Evolutionary conservation across 495 filamentous ascomycete genomes (phyloP), one percentile per base, ranked within the genome.

Genomic region (Thermothielavioides terrestris): DNA sequence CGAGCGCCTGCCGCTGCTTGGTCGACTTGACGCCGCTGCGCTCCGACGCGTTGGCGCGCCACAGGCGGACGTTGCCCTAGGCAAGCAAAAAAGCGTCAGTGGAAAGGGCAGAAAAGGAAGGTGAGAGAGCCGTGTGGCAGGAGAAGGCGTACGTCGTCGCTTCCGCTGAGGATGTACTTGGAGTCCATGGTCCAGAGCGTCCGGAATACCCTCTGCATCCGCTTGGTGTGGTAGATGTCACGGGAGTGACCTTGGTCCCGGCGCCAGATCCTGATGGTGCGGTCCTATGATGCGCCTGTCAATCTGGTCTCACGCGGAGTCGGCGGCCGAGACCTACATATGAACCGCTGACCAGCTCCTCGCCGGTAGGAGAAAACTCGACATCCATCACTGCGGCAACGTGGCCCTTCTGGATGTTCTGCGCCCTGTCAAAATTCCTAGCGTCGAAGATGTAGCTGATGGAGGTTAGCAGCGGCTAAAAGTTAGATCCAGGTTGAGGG

Each of bases 361-460:
- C 84, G 45, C 94, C 94, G 0, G 91, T 96, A 1, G 94, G 94
- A 42, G 81, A 87, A 69, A 90, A 99, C 54, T 95, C 88, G 32
- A 99, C 84, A 62, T 94, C 88, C 89, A 97, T 96, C 0, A 95
- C 90, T 5, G 94, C 92, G 4, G 88, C 85, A 12, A 97, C 94
- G 58, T 97, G 94, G 57, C 91, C 92, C 69, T 92, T 94, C 14
- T 92, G 77, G n/a, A 96, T 82, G 61, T 97, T 97, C 39, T 63
- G 60, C 18, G 64, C 64, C 41, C 54, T 90, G 84, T 45, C 77
- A 73, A 67, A 65, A 37, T 63, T 65, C 32, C 64, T 49, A 5
- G 62, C 62, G 22, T 67, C 64, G 23, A 67, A 67, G 2, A 67
- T 32, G 35, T 72, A 73, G 38, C 42, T 54, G 42, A 42, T 4